These are phyloP conservation scores for Rhizophora mangle DNA, from an alignment of 345 rosid species.

Conservation along the genomic window DNA sequence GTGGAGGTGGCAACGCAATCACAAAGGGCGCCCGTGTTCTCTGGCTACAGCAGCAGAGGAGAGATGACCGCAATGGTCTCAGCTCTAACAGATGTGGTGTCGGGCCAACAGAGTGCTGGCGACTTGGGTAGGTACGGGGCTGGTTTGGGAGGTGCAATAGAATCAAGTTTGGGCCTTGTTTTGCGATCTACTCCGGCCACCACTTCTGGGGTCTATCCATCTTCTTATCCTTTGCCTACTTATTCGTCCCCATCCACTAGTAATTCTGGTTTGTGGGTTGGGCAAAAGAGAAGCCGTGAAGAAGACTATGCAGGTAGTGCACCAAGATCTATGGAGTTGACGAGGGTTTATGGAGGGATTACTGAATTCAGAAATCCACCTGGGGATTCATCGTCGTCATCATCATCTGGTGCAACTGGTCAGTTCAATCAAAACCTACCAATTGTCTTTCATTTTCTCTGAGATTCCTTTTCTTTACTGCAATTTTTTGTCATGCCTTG, in stretches of 20 bases:
- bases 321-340: slow-evolving; percentile 22
- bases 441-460: background rate
- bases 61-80: slow-evolving; percentile 80
- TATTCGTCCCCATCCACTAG: slow-evolving; percentile 14
- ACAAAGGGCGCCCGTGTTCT: slow-evolving; percentile 24
- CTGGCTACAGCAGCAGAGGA: slow-evolving; percentile 30
- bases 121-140: slow-evolving; percentile 1
- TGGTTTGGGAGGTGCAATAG: slow-evolving; percentile 5
- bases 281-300: slow-evolving; percentile 40
- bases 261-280: slow-evolving; percentile 32
- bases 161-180: slow-evolving; percentile 16
- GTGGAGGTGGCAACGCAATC: background rate
- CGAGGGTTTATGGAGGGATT: slow-evolving; percentile 32
- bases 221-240: slow-evolving; percentile 25
- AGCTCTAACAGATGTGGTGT: slow-evolving; percentile 61
- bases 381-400: slow-evolving; percentile 31
- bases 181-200: slow-evolving; percentile 5
- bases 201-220: background rate
- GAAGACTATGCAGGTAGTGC: slow-evolving; percentile 17
- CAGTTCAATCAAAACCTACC: background rate
- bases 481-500: background rate
- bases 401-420: slow-evolving; percentile 37
- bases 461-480: background rate
- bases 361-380: slow-evolving; percentile 19
- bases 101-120: slow-evolving; percentile 28